Evolutionary conservation across 1,284 basidiomycete species (phyloP).

Genomic region (Cryptococcus sp.): DNA sequence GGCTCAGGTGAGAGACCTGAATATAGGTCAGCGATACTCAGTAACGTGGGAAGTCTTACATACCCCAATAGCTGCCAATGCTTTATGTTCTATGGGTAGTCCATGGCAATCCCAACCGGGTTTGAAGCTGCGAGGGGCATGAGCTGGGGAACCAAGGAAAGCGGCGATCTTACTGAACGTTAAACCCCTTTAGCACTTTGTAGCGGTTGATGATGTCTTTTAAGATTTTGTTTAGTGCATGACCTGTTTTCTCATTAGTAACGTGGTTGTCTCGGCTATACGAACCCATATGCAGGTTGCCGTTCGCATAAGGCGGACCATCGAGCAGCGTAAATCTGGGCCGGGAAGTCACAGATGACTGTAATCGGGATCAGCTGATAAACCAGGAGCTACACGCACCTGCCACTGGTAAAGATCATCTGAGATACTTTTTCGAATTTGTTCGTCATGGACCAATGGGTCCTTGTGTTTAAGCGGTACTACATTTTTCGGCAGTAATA

Average conservation of each 20-base stretch:
- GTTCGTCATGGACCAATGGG: conserved; percentile 57
- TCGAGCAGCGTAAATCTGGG: conserved; percentile 84
- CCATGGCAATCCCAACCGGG: conserved; percentile 99
- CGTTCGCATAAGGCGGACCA: conserved; percentile 97
- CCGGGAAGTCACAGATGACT: conserved; percentile 48
- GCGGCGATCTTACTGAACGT: conserved; percentile 62
- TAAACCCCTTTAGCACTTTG: conserved; percentile 70
- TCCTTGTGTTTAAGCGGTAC: conserved; percentile 75
- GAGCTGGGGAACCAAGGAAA: not conserved
- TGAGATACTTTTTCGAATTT: conserved; percentile 63
- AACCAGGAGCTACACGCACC: conserved; percentile 51
- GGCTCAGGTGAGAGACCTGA: conserved; percentile 47
- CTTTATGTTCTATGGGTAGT: conserved; percentile 92
- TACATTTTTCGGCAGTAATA: conserved; percentile 75
- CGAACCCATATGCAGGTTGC: conserved; percentile 87
- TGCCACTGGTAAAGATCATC: conserved; percentile 81
- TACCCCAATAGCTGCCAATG: conserved; percentile 69
- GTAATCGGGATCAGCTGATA: conserved; percentile 54
- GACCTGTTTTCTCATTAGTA: conserved; percentile 56
- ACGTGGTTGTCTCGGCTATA: conserved; percentile 1
- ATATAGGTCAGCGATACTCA: not conserved
- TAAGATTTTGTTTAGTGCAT: conserved; percentile 93
- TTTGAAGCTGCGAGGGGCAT: conserved; percentile 60
- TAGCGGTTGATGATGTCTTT: conserved; percentile 96
- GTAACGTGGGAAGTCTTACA: conserved; percentile 21